These are phyloP conservation scores for Boletellus sp. DNA, from an alignment of 1,284 basidiomycete genomes.

Conservation along the genomic window DNA sequence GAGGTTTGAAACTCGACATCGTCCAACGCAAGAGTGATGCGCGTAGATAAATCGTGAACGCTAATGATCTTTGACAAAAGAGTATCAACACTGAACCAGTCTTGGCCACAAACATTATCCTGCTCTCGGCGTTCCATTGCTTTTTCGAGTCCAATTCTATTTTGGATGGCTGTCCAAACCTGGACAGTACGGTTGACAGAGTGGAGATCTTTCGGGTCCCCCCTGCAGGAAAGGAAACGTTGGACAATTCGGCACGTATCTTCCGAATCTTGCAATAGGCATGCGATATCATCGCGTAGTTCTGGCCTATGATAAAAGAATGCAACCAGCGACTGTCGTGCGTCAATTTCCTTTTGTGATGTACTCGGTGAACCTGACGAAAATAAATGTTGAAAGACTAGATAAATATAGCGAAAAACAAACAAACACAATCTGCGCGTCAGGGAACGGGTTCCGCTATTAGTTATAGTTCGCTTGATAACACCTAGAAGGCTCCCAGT, in stretches of 20 bases:
- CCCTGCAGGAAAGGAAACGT: constrained; percentile 69
- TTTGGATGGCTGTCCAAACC: constrained; percentile 52
- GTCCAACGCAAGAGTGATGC: constrained; percentile 60
- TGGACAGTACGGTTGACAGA: constrained; percentile 60
- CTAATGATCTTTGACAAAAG: constrained; percentile 56
- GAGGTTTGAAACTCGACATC: constrained; percentile 21
- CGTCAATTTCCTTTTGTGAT: constrained; percentile 66
- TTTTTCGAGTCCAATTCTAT: constrained; percentile 54
- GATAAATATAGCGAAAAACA: constrained; percentile 1
- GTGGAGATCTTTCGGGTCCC: constrained; percentile 64
- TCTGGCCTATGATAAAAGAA: constrained; percentile 65
- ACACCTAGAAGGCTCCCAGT: constrained; percentile 77
- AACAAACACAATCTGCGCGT: constrained; percentile 71
- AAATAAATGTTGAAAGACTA: constrained; percentile 8
- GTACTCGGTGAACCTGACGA: constrained; percentile 80
- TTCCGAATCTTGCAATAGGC: constrained; percentile 56
- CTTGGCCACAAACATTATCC: constrained; percentile 29
- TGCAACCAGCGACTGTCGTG: constrained; percentile 77
- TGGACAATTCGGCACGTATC: constrained; percentile 82
- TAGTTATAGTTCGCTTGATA: constrained; percentile 78
- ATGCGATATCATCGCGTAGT: constrained; percentile 66
- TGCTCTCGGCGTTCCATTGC: constrained; percentile 45
- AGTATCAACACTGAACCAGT: constrained; percentile 55
- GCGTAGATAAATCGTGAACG: constrained; percentile 53
- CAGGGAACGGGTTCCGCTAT: constrained; percentile 77